A percentile compares a stretch with the other conserved stretches of the same genome.
phyloP scores from a whole-genome alignment of 2,329 filamentous ascomycete species.

The Cercospora sp. region DNA sequence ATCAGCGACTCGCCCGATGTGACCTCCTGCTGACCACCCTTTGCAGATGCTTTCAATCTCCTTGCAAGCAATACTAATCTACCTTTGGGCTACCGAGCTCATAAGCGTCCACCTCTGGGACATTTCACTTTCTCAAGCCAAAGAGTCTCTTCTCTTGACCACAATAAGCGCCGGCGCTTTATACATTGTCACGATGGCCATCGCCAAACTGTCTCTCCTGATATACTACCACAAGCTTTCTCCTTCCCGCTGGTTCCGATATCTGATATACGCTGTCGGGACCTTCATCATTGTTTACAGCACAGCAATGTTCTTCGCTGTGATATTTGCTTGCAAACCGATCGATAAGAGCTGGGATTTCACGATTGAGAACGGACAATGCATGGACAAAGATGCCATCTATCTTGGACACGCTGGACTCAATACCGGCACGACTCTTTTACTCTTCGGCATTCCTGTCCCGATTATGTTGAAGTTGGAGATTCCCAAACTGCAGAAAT shows the following conservation, averaged over 20 bases:
- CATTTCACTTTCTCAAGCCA: slow-evolving; percentile 6
- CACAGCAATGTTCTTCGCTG: slow-evolving; percentile 10
- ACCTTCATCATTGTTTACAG: slow-evolving; percentile 16
- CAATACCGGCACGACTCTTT: slow-evolving; percentile 20
- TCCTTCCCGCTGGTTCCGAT: slow-evolving; percentile 16
- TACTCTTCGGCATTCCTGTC: slow-evolving; percentile 15
- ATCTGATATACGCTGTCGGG: slow-evolving; percentile 12
- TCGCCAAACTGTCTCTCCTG: slow-evolving; percentile 21
- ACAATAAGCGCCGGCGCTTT: slow-evolving; percentile 18
- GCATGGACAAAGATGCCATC: slow-evolving; percentile 17
- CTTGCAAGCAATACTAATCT: slow-evolving; percentile 20
- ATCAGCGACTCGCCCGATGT: background rate
- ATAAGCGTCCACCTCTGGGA: slow-evolving; percentile 24
- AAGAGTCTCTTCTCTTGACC: slow-evolving; percentile 13
- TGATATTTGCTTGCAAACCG: slow-evolving; percentile 25
- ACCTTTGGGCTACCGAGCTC: slow-evolving; percentile 8
- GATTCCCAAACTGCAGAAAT: slow-evolving; percentile 13
- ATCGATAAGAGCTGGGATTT: slow-evolving; percentile 16
- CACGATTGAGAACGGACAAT: slow-evolving; percentile 14
- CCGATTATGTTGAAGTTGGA: slow-evolving; percentile 17
- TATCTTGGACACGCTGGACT: slow-evolving; percentile 20
- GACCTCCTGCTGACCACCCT: background rate
- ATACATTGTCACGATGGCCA: slow-evolving; percentile 21
- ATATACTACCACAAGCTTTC: slow-evolving; percentile 21
- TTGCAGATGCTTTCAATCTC: slow-evolving; percentile 20